A percentile compares a stretch with the other conserved stretches of the same genome.
Conservation (phyloP, 208 protist species). For the Trypanosoma brucei region DNA sequence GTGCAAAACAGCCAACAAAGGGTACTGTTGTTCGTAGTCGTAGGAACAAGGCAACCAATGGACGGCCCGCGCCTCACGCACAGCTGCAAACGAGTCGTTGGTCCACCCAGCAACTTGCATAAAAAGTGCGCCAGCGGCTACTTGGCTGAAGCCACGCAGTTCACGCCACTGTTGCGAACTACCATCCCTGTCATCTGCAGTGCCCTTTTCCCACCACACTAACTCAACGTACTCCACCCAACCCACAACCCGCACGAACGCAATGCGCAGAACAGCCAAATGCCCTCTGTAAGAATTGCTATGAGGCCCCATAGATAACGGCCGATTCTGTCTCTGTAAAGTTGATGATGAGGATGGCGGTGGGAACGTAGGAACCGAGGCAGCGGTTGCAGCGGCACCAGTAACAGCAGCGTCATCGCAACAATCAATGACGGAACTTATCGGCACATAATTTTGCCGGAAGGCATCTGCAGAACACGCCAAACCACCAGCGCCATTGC, state of each 20-base stretch:
- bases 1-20: constrained; percentile 41
- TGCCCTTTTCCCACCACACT: not conserved
- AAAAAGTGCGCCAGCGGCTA: constrained; percentile 8
- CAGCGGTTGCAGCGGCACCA: not conserved
- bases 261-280: constrained; percentile 17
- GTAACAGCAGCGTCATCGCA: not conserved
- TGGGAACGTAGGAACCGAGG: not conserved
- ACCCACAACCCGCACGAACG: constrained; percentile 19
- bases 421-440: constrained; percentile 12
- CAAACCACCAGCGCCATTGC: not conserved
- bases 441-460: not conserved
- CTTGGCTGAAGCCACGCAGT: constrained; percentile 11
- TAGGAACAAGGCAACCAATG: constrained; percentile 33
- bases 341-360: not conserved
- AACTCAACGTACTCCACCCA: constrained; percentile 24
- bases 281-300: not conserved
- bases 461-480: not conserved
- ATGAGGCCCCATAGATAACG: not conserved
- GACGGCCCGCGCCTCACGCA: constrained; percentile 24
- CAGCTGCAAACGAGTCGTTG: not conserved
- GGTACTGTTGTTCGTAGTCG: constrained; percentile 24
- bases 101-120: not conserved
- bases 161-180: constrained; percentile 8
- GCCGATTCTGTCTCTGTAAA: not conserved
- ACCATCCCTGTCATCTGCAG: not conserved